Conservation (phyloP, 805 yeast genomes). For the Barnettozyma populi region DNA sequence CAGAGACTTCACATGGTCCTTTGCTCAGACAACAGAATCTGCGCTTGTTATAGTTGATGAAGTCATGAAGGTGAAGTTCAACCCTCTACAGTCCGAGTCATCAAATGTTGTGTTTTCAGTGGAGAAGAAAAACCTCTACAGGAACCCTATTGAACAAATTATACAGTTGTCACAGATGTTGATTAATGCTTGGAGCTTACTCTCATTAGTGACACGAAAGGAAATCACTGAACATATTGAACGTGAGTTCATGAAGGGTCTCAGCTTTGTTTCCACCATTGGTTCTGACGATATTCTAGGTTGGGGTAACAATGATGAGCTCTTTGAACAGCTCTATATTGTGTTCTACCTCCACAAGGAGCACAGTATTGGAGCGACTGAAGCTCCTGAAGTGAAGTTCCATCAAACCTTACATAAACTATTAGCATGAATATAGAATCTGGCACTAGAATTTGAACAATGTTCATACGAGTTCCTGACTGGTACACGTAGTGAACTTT, state of each 20-base stretch:
- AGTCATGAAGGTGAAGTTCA: conserved; percentile 15
- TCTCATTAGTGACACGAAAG: not conserved
- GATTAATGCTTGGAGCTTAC: conserved; percentile 5
- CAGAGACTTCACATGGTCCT: conserved; percentile 15
- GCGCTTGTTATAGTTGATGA: conserved; percentile 11
- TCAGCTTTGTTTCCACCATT: not conserved
- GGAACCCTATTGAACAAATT: conserved; percentile 38
- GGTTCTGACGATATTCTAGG: conserved; percentile 5
- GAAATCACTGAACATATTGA: not conserved
- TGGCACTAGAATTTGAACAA: not conserved
- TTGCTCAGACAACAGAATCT: conserved; percentile 9
- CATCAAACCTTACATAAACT: conserved; percentile 2
- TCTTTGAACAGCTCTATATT: conserved; percentile 3
- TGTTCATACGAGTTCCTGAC: not conserved
- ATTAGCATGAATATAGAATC: conserved; percentile 1
- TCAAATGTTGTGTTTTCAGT: conserved; percentile 49
- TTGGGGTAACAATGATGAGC: conserved; percentile 6
- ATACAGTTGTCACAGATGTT: conserved; percentile 21
- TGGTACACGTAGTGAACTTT: not conserved
- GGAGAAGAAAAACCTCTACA: conserved; percentile 65
- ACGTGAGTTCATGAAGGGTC: not conserved
- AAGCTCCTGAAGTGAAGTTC: not conserved
- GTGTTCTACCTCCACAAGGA: conserved; percentile 1
- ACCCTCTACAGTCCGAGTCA: conserved; percentile 11
- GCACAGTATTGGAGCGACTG: not conserved